Evolutionary conservation across 768 basidiomycete genomes (phyloP), one percentile per base, ranked within the genome.

Genomic region (Boletellus emodensis): DNA sequence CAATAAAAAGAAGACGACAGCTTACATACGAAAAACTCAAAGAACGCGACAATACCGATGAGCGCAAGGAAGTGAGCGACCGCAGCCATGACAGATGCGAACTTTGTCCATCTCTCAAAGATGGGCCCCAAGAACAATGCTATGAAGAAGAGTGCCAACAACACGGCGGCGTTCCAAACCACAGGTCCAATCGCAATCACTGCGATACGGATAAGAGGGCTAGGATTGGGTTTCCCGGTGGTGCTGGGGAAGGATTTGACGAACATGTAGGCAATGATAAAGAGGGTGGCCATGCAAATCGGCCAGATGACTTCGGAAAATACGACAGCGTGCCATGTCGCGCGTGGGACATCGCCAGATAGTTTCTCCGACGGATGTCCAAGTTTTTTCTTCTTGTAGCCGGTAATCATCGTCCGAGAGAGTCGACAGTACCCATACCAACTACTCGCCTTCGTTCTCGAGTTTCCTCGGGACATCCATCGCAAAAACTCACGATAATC

Each of bases 341-440:
- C 96, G 55, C 95, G 87, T 18, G 95, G 93, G 26, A 93, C 84
- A 66, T 98, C 96, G 32, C 87, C 85, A 17, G 96, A 94, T 41
- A 98, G 72, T 71, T 98, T 98, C 73, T 99, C 96, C 0, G 94
- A 96, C 7, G 96, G 96, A 61, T 95, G 89, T 4, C 96, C 96
- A 17, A 99, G 82, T 62, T 93, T 88, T 79, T 98, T 99, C 79
- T 96, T 91, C 83, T 98, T 98, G 78, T 93, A 98, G 37, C 96
- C 96, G 15, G 96, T 98, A 59, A 98, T 96, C 83, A 90, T 89
- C 9, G 96, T 99, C 55, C 96, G 75, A 34, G 93, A 95, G 51
- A 98, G 81, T 60, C 96, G 91, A 68, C 96, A 99, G 71, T 98
- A 99, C 2, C 96, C 96, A 67, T 98, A 95, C 96, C 96, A 99